Evolutionary conservation across 495 filamentous ascomycete species (phyloP).

Genomic region (Podospora appendiculata): DNA sequence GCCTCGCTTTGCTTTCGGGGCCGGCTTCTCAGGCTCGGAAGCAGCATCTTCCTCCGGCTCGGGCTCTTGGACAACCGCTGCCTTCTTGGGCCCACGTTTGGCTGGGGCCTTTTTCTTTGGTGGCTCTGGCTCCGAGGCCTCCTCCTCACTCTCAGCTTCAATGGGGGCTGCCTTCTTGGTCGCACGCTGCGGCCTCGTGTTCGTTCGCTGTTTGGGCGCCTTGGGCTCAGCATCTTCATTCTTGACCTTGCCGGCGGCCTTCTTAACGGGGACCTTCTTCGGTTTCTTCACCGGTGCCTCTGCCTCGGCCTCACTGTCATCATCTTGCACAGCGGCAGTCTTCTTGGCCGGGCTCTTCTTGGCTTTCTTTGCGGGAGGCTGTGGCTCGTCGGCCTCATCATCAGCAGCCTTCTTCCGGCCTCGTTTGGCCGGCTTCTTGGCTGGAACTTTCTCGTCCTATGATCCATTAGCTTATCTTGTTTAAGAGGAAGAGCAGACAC

Average conservation of each 20-base stretch:
- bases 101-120: slow-evolving; percentile 19
- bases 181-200: slow-evolving; percentile 5
- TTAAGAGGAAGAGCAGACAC: background rate
- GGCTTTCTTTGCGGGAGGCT: slow-evolving; percentile 16
- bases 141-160: slow-evolving; percentile 24
- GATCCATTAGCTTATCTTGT: background rate
- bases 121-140: slow-evolving; percentile 19
- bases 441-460: slow-evolving; percentile 21
- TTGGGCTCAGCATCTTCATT: background rate
- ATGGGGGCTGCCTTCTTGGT: slow-evolving; percentile 9
- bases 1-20: background rate
- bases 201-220: background rate
- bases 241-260: slow-evolving; percentile 17
- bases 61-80: slow-evolving; percentile 12
- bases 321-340: slow-evolving; percentile 11
- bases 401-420: slow-evolving; percentile 30
- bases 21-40: background rate
- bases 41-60: background rate
- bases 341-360: slow-evolving; percentile 14
- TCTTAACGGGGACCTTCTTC: background rate
- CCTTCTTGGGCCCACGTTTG: slow-evolving; percentile 19
- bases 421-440: slow-evolving; percentile 31
- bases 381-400: slow-evolving; percentile 8
- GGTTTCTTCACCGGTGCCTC: slow-evolving; percentile 18
- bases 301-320: slow-evolving; percentile 20